Evolutionary conservation across 495 filamentous ascomycete species (phyloP).

Genomic region (Aspergillus affinis): DNA sequence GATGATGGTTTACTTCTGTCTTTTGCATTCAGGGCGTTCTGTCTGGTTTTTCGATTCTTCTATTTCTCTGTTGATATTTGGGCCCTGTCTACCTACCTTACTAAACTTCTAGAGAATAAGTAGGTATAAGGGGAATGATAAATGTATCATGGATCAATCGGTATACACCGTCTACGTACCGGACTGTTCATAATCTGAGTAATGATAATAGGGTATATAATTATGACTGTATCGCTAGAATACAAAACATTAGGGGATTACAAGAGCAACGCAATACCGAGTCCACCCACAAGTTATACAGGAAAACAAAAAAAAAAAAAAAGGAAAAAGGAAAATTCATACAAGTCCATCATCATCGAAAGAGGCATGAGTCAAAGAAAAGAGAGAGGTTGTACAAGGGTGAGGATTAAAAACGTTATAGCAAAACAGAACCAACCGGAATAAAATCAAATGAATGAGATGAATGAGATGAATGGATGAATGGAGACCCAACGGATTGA

Average conservation of each 20-base stretch:
- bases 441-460: not conserved
- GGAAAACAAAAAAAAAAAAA: conserved; percentile 2
- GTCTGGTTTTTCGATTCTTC: not conserved
- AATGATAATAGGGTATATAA: conserved; percentile 5
- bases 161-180: not conserved
- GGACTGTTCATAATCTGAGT: not conserved
- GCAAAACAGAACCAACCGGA: not conserved
- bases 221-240: conserved; percentile 28
- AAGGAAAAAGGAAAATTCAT: conserved; percentile 14
- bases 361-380: conserved; percentile 5
- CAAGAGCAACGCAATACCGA: conserved; percentile 14
- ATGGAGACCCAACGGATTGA: conserved; percentile 11
- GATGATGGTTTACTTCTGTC: not conserved
- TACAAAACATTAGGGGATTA: conserved; percentile 25
- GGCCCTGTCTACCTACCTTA: conserved; percentile 1
- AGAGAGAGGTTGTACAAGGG: not conserved
- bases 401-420: not conserved
- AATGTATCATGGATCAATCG: not conserved
- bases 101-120: conserved; percentile 1
- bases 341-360: conserved; percentile 21
- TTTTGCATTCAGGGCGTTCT: conserved; percentile 11
- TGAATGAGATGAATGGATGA: not conserved
- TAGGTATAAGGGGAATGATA: not conserved
- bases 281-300: conserved; percentile 17
- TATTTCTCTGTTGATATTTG: conserved; percentile 6